Base-by-base conservation (phyloP, 2,329 filamentous ascomycete genomes). In the Fusarium ramigenum region DNA sequence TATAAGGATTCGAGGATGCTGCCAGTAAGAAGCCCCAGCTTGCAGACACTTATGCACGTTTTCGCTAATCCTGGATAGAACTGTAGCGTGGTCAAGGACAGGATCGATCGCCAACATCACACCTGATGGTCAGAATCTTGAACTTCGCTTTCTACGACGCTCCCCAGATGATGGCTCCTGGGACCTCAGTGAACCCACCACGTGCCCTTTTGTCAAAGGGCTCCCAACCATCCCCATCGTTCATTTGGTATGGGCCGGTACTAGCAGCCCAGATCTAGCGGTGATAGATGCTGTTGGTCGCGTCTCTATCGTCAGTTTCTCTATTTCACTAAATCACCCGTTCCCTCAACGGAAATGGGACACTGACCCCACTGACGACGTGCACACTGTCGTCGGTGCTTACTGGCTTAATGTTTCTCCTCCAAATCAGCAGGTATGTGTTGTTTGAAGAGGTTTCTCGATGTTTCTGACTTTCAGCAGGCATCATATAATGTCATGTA, bases 61-160 rank as follows among this genome's bases (percentile, higher is more conserved):
- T 36, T 50, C 30, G 46, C 76, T 78, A 57, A 78, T 28, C 43
- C 36, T 53, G 50, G 53, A 49, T 75, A 97, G 95, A 80, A 90
- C 90, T 73, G 88, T 98, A 60, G 91, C 93, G 36, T 98, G 96
- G 95, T 97, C 96, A 16, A 95, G 92, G 77, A 89, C 91, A 69
- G 96, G 96, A 47, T 94, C 92, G 67, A 93, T 98, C 74, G 95
- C 95, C 34, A 92, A 92, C 60, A 92, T 98, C 74, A 89, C 91
- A 25, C 84, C 89, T 21, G 92, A 95, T 82, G 93, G 93, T 34
- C 87, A 88, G 53, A 87, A 86, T 19, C 84, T 98, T 59, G 90
- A 93, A 78, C 86, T 97, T 50, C 90, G 92, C 66, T 92, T 93
- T 79, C 86, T 97, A 57, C 88, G 90, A 39, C 91, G 92, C 77